Evolutionary conservation across 164 flowering plant genomes (phyloP).

Genomic region (Macadamia integrifolia): DNA sequence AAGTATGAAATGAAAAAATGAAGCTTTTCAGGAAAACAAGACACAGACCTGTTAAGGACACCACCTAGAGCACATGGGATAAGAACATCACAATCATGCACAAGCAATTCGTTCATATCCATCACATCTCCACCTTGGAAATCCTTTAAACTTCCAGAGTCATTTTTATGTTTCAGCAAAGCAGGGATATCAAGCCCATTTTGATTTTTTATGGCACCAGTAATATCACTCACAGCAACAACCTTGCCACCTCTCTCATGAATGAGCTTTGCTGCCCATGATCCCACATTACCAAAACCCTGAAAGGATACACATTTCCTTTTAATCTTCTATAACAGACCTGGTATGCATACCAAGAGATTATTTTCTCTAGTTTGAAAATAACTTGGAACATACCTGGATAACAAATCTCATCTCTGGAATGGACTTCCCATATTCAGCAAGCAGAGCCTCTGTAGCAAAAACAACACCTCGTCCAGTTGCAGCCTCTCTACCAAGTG

Average conservation of each 20-base stretch:
- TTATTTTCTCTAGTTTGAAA: not conserved
- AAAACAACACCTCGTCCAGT: slow-evolving; percentile 82
- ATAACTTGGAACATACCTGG: slow-evolving; percentile 19
- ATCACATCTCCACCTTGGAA: slow-evolving; percentile 58
- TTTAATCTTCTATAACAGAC: not conserved
- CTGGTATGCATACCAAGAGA: not conserved
- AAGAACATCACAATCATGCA: slow-evolving; percentile 79
- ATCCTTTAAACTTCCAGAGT: slow-evolving; percentile 33
- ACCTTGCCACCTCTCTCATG: slow-evolving; percentile 73
- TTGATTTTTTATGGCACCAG: slow-evolving; percentile 55
- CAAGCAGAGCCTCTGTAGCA: slow-evolving; percentile 71
- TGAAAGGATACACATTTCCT: slow-evolving; percentile 8
- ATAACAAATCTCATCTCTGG: slow-evolving; percentile 33
- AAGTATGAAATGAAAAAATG: no score
- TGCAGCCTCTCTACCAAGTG: slow-evolving; percentile 85
- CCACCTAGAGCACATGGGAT: slow-evolving; percentile 86
- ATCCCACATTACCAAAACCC: slow-evolving; percentile 88
- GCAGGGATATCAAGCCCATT: slow-evolving; percentile 55
- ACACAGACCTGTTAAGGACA: slow-evolving; percentile 61
- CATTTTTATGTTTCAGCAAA: slow-evolving; percentile 48
- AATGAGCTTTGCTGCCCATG: slow-evolving; percentile 70
- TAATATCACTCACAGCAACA: slow-evolving; percentile 68
- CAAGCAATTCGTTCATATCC: slow-evolving; percentile 53
- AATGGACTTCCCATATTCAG: slow-evolving; percentile 67
- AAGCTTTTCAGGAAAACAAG: not conserved